Evolutionary conservation across 345 rosid species (phyloP).

Genomic region (Adansonia digitata): DNA sequence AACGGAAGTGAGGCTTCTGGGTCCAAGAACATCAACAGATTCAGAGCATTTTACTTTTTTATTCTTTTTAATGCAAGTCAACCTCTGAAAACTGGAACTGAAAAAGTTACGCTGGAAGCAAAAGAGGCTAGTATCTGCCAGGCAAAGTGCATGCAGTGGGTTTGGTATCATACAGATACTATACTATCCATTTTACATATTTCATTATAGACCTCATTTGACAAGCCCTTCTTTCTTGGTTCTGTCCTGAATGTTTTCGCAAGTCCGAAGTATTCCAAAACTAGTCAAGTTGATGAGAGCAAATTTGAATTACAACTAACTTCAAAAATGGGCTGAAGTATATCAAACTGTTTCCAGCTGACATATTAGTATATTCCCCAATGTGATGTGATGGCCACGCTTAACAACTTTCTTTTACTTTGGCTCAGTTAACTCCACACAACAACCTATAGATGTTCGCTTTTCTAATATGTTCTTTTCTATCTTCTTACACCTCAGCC

Average conservation of each 20-base stretch:
- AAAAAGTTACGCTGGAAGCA: not conserved
- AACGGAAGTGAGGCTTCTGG: not conserved
- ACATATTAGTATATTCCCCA: not conserved
- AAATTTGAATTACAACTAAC: not conserved
- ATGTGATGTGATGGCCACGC: not conserved
- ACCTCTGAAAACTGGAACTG: not conserved
- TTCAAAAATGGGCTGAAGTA: not conserved
- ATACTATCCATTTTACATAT: not conserved
- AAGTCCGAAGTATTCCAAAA: not conserved
- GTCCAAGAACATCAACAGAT: slow-evolving; percentile 1
- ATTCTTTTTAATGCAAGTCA: not conserved
- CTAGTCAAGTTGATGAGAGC: not conserved
- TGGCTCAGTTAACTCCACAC: not conserved
- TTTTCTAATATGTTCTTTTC: not conserved
- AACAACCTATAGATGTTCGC: not conserved
- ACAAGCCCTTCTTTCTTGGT: not conserved
- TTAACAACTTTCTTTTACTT: not conserved
- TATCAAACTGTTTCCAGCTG: not conserved
- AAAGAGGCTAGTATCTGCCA: slow-evolving; percentile 1
- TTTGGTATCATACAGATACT: not conserved
- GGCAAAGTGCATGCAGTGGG: not conserved
- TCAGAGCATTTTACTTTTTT: not conserved
- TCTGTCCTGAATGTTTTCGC: not conserved
- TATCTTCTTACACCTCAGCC: not conserved
- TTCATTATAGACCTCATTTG: not conserved